A percentile compares a stretch with the other conserved stretches of the same genome.
These are phyloP conservation scores for Aspergillus ostianus DNA, from an alignment of 495 filamentous ascomycete genomes.

Conservation along the genomic window DNA sequence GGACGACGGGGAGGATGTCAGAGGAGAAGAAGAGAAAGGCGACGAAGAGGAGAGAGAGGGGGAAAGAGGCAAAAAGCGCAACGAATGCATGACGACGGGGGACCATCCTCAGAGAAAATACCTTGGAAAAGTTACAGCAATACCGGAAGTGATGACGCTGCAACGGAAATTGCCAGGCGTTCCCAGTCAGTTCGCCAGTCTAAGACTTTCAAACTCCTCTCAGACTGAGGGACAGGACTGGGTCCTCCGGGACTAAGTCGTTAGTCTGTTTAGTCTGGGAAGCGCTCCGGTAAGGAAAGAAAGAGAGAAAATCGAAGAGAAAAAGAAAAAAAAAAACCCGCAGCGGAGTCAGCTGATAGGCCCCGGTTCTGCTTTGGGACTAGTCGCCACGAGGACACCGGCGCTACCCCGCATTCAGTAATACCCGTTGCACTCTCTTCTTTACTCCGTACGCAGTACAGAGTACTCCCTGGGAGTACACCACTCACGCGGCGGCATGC, in stretches of 20 bases:
- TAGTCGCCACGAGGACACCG: slow-evolving; percentile 16
- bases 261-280: no score
- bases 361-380: slow-evolving; percentile 10
- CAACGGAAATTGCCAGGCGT: no score
- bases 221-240: no score
- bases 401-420: slow-evolving; percentile 27
- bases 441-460: not conserved
- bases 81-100: slow-evolving; percentile 1
- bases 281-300: not conserved
- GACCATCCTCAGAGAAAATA: not conserved
- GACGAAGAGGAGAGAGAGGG: not conserved
- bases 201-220: no score
- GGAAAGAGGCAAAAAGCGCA: not conserved
- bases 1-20: not conserved
- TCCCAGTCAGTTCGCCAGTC: not conserved
- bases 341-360: slow-evolving; percentile 28
- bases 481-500: no score
- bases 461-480: not conserved
- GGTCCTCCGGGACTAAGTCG: no score
- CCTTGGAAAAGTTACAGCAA: not conserved
- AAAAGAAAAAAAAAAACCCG: slow-evolving; percentile 13
- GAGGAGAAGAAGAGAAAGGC: slow-evolving; percentile 3
- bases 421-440: slow-evolving; percentile 7
- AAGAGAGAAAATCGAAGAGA: not conserved
- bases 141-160: not conserved